Evolutionary conservation across 768 basidiomycete species (phyloP), one percentile per base, ranked within the genome.

Genomic region (Tricholoma saponaceum): DNA sequence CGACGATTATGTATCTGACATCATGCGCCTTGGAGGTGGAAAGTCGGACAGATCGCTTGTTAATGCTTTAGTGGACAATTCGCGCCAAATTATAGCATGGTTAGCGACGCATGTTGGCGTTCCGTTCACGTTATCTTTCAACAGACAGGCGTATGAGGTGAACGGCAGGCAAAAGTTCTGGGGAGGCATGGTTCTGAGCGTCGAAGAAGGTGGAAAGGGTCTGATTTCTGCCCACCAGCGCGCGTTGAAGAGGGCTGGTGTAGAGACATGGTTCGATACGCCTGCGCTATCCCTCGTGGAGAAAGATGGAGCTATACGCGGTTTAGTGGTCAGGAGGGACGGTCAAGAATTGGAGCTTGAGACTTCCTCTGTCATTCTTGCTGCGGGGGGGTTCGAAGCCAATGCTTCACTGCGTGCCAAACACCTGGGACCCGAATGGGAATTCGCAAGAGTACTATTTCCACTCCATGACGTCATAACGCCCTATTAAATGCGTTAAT

Each of bases 341-440:
- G 80, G 76, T 3, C 51, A 70, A 52, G 65, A 69, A 16, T 32
- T 78, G 9, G 59, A 58, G n/a, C 64, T 88, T 18, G 65, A 55
- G 9, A 64, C 80, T 1, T 64, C 68, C 8, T 77, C 81, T 10
- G 79, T 87, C 14, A 70, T 89, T 25, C 74, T 89, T 39, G 86
- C 87, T 3, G 81, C 82, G 13, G 87, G 87, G 20, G 87, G 86
- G 0, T 88, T 82, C 59, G 86, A 88, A 67, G 79, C 87, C 10
- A 85, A 73, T 65, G 64, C 69, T 25, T 74, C 78, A 39, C 66
- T 85, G 53, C 78, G 87, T 28, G 69, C 62, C 16, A 77, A 80
- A 64, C 67, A 86, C 65, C 74, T 89, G 10, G 87, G 87, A n/a
- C 53, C 66, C 4, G 77, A 72, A 20, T 89, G 87, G 87, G 72